phyloP scores from a whole-genome alignment of 805 yeast genomes.

The Priceomyces haplophilus region DNA sequence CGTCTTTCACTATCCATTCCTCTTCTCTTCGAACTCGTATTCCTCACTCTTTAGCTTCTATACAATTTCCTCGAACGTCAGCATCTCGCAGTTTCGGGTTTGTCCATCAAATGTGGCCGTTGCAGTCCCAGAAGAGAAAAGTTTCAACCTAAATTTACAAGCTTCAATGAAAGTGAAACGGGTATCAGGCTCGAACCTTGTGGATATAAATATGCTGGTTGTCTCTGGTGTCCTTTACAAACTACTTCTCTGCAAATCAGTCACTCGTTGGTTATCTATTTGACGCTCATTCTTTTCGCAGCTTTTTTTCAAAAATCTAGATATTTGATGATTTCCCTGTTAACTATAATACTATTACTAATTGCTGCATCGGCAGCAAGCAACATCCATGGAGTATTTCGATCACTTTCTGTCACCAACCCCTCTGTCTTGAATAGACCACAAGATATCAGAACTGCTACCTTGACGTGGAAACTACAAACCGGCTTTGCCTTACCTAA shows the following conservation, averaged over 20 bases:
- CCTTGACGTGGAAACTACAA: constrained; percentile 11
- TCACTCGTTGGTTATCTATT: neutral
- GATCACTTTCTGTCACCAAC: constrained; percentile 8
- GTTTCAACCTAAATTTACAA: neutral
- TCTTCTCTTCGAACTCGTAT: no score
- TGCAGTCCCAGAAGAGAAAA: neutral
- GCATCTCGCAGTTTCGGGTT: neutral
- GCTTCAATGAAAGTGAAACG: neutral
- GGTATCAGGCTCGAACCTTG: neutral
- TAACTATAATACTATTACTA: neutral
- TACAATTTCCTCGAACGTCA: no score
- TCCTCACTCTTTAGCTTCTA: no score
- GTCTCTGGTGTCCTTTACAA: neutral
- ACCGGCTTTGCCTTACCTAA: constrained; percentile 5
- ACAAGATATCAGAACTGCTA: constrained; percentile 18
- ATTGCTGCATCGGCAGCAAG: constrained; percentile 5
- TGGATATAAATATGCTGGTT: neutral
- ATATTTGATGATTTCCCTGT: neutral
- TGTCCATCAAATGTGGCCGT: neutral
- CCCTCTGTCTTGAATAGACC: constrained; percentile 11
- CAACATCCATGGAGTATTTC: constrained; percentile 8
- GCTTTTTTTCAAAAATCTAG: neutral
- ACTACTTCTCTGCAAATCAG: neutral
- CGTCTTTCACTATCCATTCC: no score
- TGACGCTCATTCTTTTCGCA: neutral